Evolutionary conservation across 768 basidiomycete species (phyloP).

Genomic region (Leccinum ochraceum): DNA sequence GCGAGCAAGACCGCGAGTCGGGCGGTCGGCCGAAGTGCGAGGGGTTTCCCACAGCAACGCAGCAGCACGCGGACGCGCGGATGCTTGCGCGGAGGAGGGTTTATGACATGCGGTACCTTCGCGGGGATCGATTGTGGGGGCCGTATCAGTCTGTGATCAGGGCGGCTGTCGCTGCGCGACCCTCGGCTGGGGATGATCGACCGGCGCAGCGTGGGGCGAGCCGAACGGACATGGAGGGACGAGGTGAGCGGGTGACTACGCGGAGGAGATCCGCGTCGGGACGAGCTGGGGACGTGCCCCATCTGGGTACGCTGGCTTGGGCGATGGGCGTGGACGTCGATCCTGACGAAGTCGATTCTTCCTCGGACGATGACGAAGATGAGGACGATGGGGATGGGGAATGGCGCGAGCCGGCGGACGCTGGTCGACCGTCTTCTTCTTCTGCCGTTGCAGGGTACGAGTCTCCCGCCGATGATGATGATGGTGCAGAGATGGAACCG

Average conservation of each 20-base stretch:
- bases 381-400: constrained; percentile 22
- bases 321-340: constrained; percentile 17
- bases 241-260: background rate
- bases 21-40: background rate
- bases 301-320: constrained; percentile 21
- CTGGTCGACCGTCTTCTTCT: background rate
- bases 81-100: constrained; percentile 30
- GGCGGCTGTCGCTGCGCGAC: background rate
- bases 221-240: background rate
- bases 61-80: constrained; percentile 28
- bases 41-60: constrained; percentile 14
- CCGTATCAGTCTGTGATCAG: constrained; percentile 25
- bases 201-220: background rate
- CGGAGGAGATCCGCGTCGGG: background rate
- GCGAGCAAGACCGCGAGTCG: background rate
- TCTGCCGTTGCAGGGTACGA: background rate
- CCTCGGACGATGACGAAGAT: constrained; percentile 14
- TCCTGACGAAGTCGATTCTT: constrained; percentile 6
- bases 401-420: constrained; percentile 18
- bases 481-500: constrained; percentile 11
- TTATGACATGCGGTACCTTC: constrained; percentile 34
- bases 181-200: background rate
- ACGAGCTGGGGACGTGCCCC: background rate
- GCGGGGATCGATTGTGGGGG: constrained; percentile 31
- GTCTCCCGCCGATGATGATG: background rate